Base-by-base conservation (phyloP, 257 asterid species). In the Perilla frutescens region DNA sequence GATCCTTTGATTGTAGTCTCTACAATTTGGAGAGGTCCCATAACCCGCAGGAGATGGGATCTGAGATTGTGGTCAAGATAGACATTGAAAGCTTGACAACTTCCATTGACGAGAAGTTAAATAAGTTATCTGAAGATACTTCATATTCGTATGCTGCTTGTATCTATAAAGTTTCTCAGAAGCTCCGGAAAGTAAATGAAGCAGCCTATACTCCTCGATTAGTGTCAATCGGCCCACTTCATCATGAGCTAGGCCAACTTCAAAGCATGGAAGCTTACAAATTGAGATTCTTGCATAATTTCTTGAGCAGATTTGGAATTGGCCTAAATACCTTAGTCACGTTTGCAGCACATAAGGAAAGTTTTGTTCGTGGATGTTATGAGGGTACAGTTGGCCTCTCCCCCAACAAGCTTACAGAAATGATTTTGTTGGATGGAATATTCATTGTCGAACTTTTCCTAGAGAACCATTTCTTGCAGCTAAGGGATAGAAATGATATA, bases 191-290 rank as follows among this genome's bases (percentile, higher is more conserved):
- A 14, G 62, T 48, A 11, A 76, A 81, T 31, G 75, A 62, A 68
- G 67, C 57, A 40, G 79, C 82, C 3, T 76, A 81, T 51, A 66
- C 77, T 2, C 82, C 84, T 41, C 53, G 74, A 26, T 44, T 81
- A 58, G 75, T 81, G 10, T 77, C 82, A 5, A 77, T 81, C 3
- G 82, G 82, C 10, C 85, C 80, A 8, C 75, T 77, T 63, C 85
- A 81, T 66, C 69, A 34, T 26, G 72, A 29, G 0, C 15, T 43
- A 40, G 48, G 29, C 59, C 68, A 64, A 8, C 72, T 81, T 8
- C 82, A 77, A 53, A 58, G 68, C 36, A 81, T 81, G 85, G 59
- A 81, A 57, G 70, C 73, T 14, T 73, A 63, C 72, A 81, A 81
- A 41, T 14, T 73, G 58, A 77, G 75, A 68, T 81, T 68, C 68